Conservation (phyloP, 2,329 filamentous ascomycete species). For the Penicillium nordicum region DNA sequence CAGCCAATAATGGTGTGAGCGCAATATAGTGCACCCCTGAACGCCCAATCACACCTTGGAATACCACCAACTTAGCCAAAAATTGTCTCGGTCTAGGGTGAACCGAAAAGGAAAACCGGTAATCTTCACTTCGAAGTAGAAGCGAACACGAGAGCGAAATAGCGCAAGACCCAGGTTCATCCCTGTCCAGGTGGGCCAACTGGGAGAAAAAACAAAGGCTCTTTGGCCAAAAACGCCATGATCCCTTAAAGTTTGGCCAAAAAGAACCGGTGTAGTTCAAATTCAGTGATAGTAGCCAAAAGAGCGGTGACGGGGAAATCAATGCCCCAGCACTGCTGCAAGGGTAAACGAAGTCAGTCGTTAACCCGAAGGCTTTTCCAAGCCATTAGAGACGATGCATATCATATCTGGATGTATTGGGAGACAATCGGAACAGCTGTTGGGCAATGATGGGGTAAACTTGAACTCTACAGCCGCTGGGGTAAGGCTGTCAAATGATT, state of each 20-base stretch:
- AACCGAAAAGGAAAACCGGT: neutral
- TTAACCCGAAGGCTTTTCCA: neutral
- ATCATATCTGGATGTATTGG: neutral
- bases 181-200: too few relatives aligned
- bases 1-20: neutral
- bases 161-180: too few relatives aligned
- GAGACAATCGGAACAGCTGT: neutral
- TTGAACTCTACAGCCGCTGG: neutral
- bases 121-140: neutral
- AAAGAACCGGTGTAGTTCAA: neutral
- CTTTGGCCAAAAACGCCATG: neutral
- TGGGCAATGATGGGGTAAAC: neutral
- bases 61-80: neutral
- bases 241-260: neutral
- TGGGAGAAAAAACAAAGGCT: neutral
- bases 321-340: slow-evolving; percentile 1
- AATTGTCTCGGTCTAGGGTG: neutral
- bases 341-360: neutral
- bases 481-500: neutral
- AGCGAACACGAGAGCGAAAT: neutral
- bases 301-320: slow-evolving; percentile 4
- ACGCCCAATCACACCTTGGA: neutral
- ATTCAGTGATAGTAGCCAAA: neutral
- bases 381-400: neutral
- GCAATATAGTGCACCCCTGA: neutral